Evolutionary conservation across 2,329 filamentous ascomycete genomes (phyloP).

Genomic region (Ceratocystis smalleyi): DNA sequence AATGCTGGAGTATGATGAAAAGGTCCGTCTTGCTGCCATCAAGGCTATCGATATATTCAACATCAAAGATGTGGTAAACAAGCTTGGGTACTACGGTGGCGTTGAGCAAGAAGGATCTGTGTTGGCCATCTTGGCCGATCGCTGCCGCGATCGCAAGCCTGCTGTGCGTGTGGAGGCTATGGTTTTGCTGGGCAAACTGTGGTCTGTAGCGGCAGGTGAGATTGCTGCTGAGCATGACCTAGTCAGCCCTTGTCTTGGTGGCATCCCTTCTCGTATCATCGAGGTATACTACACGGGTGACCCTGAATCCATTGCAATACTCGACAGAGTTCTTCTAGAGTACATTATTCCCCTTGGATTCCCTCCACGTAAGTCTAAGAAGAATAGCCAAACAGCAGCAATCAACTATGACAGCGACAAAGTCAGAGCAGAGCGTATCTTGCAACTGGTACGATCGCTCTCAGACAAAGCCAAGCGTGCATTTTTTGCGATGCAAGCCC

Average conservation of each 20-base stretch:
- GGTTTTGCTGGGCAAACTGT: constrained; percentile 67
- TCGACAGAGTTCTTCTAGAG: constrained; percentile 76
- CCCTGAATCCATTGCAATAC: constrained; percentile 62
- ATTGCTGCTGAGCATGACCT: constrained; percentile 68
- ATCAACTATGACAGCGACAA: constrained; percentile 45
- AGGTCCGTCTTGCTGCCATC: constrained; percentile 77
- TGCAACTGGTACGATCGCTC: constrained; percentile 65
- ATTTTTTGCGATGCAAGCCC: constrained; percentile 71
- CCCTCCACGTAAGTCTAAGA: constrained; percentile 51
- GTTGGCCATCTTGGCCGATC: constrained; percentile 66
- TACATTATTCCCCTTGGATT: constrained; percentile 79
- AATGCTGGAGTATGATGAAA: constrained; percentile 77
- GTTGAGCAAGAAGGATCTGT: constrained; percentile 63
- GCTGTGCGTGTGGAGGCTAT: constrained; percentile 75
- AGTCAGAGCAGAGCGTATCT: constrained; percentile 67
- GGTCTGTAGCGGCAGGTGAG: constrained; percentile 84
- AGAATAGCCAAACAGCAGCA: constrained; percentile 38
- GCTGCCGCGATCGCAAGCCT: constrained; percentile 73
- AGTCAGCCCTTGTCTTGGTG: constrained; percentile 58
- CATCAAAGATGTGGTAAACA: constrained; percentile 65
- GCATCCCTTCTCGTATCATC: constrained; percentile 71
- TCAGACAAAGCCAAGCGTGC: constrained; percentile 67
- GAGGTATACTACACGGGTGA: constrained; percentile 86
- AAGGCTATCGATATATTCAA: constrained; percentile 67
- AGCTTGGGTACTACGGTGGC: constrained; percentile 61